phyloP scores from a whole-genome alignment of 2,329 filamentous ascomycete species.

The Mollisia scopiformis region DNA sequence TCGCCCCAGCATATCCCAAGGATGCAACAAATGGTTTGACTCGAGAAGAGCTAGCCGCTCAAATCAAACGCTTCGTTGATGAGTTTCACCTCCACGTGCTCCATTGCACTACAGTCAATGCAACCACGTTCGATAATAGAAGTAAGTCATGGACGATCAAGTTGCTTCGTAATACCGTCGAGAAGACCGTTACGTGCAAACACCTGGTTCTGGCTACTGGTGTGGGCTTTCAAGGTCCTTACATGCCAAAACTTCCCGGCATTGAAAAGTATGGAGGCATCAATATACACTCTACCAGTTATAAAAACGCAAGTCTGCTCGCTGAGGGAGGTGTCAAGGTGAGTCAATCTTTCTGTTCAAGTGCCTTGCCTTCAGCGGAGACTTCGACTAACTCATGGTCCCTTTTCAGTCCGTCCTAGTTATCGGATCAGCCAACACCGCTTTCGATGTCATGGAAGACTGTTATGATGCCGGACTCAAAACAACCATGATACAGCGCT shows the following conservation, averaged over 20 bases:
- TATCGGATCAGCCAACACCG: background rate
- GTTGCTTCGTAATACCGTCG: no score
- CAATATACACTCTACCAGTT: background rate
- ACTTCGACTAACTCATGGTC: no score
- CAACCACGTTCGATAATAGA: constrained; percentile 23
- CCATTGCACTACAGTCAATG: constrained; percentile 31
- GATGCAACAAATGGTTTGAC: background rate
- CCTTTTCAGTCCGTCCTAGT: background rate
- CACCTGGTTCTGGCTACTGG: background rate
- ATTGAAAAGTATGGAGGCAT: background rate
- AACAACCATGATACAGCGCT: constrained; percentile 41
- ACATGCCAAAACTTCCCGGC: background rate
- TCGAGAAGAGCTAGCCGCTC: constrained; percentile 31
- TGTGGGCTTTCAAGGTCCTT: background rate
- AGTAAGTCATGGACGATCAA: no score
- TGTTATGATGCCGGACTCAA: constrained; percentile 36
- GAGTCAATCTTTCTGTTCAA: no score
- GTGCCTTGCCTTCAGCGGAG: no score
- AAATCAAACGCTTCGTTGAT: constrained; percentile 33
- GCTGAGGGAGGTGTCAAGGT: background rate
- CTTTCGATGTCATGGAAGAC: constrained; percentile 43
- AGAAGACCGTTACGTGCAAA: background rate
- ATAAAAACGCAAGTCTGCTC: background rate
- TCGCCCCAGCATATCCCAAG: background rate
- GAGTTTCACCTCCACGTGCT: constrained; percentile 40